Conservation (phyloP, 208 protist species). For the Trypanosoma avium region DNA sequence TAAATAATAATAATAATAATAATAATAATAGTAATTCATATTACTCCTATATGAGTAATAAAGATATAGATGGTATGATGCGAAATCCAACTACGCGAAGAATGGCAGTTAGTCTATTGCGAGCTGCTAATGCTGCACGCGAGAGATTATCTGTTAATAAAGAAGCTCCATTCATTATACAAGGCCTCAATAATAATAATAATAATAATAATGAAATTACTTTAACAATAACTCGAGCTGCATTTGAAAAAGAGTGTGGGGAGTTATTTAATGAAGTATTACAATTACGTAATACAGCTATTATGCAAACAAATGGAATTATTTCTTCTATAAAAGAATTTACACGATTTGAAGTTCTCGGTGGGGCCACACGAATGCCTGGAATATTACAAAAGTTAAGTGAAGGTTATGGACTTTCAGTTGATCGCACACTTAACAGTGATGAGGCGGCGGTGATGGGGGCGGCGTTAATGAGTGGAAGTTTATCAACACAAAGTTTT, state of each 20-base stretch:
- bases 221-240: constrained; percentile 41
- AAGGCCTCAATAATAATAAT: constrained; percentile 52
- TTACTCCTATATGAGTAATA: no score
- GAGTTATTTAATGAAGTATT: constrained; percentile 57
- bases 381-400: constrained; percentile 58
- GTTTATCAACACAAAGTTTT: constrained; percentile 19
- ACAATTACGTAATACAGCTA: constrained; percentile 35
- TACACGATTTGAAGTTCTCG: constrained; percentile 76
- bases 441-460: constrained; percentile 83
- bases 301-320: constrained; percentile 26
- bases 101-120: constrained; percentile 71
- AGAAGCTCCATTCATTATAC: constrained; percentile 76
- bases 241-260: constrained; percentile 72
- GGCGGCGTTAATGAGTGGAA: constrained; percentile 51
- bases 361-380: constrained; percentile 81
- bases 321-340: constrained; percentile 17
- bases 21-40: no score
- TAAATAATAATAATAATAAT: no score
- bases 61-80: no score
- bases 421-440: constrained; percentile 82
- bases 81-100: constrained; percentile 39
- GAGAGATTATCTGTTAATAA: constrained; percentile 90
- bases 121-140: constrained; percentile 76
- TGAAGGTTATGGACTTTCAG: constrained; percentile 29
- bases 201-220: constrained; percentile 37